phyloP scores from a whole-genome alignment of 2,329 filamentous ascomycete species.

The Exophiala viscosa region DNA sequence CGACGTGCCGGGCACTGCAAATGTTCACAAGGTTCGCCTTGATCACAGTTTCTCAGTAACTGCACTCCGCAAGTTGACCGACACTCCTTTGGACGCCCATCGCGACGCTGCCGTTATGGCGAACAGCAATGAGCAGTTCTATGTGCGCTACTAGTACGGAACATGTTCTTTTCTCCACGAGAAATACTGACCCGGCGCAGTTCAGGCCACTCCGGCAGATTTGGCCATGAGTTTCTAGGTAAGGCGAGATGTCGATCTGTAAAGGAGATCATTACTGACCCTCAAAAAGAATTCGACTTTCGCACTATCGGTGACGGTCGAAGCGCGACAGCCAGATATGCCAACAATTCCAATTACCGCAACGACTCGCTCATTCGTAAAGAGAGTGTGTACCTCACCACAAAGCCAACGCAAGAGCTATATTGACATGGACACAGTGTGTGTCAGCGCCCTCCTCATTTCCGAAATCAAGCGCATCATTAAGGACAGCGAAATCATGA shows the following conservation, averaged over 20 bases:
- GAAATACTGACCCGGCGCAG: constrained; percentile 53
- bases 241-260: constrained; percentile 11
- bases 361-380: constrained; percentile 98
- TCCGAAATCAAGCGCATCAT: constrained; percentile 96
- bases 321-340: constrained; percentile 91
- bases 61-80: too few relatives aligned
- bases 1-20: too few relatives aligned
- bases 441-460: constrained; percentile 83
- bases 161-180: constrained; percentile 24
- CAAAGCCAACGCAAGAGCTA: background rate
- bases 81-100: background rate
- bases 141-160: constrained; percentile 92
- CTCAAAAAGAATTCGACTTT: constrained; percentile 81
- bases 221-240: constrained; percentile 98
- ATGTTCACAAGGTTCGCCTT: too few relatives aligned
- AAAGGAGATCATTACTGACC: constrained; percentile 15
- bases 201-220: constrained; percentile 94
- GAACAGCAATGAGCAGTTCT: constrained; percentile 76
- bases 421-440: constrained; percentile 62
- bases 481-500: constrained; percentile 94
- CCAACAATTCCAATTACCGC: constrained; percentile 98
- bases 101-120: constrained; percentile 51
- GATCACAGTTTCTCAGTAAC: too few relatives aligned
- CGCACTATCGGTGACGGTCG: constrained; percentile 86
- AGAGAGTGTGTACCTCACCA: constrained; percentile 70